Evolutionary conservation across 371 early-diverging fungal species (phyloP).

Genomic region (Mucor circinelloides): DNA sequence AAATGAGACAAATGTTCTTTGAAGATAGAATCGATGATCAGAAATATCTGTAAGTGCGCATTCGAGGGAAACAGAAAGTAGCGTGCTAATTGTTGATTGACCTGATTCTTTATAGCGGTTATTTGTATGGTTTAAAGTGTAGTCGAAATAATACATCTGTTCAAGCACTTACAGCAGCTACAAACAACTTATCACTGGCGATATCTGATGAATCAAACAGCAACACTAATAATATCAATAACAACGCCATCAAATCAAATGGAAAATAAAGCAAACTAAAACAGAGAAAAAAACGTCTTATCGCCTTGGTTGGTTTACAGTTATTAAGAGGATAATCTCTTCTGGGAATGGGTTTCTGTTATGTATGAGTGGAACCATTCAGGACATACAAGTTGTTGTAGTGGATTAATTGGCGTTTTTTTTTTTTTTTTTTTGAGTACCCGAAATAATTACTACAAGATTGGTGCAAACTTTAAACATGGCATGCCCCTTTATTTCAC

Average conservation of each 20-base stretch:
- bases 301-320: not conserved
- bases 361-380: too few species aligned
- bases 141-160: constrained; percentile 32
- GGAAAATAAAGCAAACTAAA: constrained; percentile 17
- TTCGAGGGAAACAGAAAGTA: not conserved
- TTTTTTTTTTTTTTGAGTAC: too few species aligned
- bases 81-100: not conserved
- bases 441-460: too few species aligned
- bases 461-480: too few species aligned
- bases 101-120: constrained; percentile 38
- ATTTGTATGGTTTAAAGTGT: constrained; percentile 60
- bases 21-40: constrained; percentile 93
- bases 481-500: too few species aligned
- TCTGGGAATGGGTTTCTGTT: too few species aligned
- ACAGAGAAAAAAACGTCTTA: not conserved
- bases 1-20: constrained; percentile 94
- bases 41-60: constrained; percentile 74
- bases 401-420: too few species aligned
- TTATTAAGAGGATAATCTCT: too few species aligned
- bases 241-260: constrained; percentile 17
- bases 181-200: constrained; percentile 33
- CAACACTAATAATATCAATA: not conserved
- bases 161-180: constrained; percentile 33
- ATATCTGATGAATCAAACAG: constrained; percentile 15
- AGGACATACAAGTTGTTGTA: too few species aligned